Evolutionary conservation across 2,329 filamentous ascomycete genomes (phyloP), one percentile per base, ranked within the genome.

Genomic region (Aspergillus chevalieri): DNA sequence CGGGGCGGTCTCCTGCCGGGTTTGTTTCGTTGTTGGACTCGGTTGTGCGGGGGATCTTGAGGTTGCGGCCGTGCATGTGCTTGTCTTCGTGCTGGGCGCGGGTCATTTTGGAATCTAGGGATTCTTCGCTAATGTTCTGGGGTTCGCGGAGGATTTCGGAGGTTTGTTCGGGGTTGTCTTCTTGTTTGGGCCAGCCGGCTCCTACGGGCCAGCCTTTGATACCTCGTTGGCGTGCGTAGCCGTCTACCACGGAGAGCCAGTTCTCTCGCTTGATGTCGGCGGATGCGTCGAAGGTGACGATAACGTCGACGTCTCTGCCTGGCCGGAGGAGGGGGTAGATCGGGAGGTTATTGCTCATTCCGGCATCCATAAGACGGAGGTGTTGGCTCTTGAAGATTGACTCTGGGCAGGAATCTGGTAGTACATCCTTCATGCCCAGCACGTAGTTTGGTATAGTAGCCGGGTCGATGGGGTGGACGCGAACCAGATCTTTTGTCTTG

Each of bases 271-370:
- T 89, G 52, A 95, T 88, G 59, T 98, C 93, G 17, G 91, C 91
- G 1, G 89, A 95, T 3, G 90, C 90, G 66, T 98, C 93, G 66
- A 98, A 98, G 3, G 91, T 89, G 43, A 98, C 81, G 43, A 97
- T 75, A 41, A 98, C 79, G 60, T 98, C 93, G 5, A 98, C 85
- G 49, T 95, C 81, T 33, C 93, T 81, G 2, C 91, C 92, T 0
- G 89, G 89, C 9, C 93, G 84, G 15, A 98, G 82, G 3, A 97
- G 79, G 0, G 93, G 93, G 65, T 98, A 98, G 39, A 97, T 91
- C 1, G 93, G 93, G 7, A 98, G 77, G 63, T 98, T 98, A 66
- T 98, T 97, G 56, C 88, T 94, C 93, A 98, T 98, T 46, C 93
- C 93, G 1, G 93, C 91, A 67, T 98, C 93, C 91, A 96, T 97